These are phyloP conservation scores for Blastobotrys apis DNA, from an alignment of 1,139 yeast species.

Conservation along the genomic window DNA sequence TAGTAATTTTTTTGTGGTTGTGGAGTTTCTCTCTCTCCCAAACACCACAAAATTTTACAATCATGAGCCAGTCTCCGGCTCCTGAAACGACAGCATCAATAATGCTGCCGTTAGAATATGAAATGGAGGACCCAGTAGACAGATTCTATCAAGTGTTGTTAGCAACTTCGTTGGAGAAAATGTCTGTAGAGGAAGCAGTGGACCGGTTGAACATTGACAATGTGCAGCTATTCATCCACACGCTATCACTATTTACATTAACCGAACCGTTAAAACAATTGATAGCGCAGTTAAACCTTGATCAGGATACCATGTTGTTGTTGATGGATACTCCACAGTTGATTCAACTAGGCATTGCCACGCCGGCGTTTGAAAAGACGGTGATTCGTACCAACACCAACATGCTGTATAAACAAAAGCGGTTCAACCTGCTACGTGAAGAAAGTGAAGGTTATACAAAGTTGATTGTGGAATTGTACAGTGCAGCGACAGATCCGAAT, in stretches of 20 bases:
- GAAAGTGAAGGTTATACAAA: slow-evolving; percentile 79
- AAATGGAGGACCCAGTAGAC: not conserved
- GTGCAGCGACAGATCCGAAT: slow-evolving; percentile 43
- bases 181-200: slow-evolving; percentile 13
- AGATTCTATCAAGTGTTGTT: slow-evolving; percentile 24
- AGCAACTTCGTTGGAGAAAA: slow-evolving; percentile 14
- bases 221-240: slow-evolving; percentile 23
- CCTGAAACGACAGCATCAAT: too few species aligned
- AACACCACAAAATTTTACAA: too few species aligned
- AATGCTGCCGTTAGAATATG: too few species aligned
- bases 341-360: slow-evolving; percentile 24
- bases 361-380: slow-evolving; percentile 38
- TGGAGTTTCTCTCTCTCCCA: too few species aligned
- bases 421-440: slow-evolving; percentile 72
- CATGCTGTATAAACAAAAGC: slow-evolving; percentile 58
- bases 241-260: slow-evolving; percentile 21
- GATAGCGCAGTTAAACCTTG: slow-evolving; percentile 22
- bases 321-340: slow-evolving; percentile 27
- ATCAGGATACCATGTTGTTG: slow-evolving; percentile 22
- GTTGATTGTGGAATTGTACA: slow-evolving; percentile 49
- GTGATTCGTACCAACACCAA: slow-evolving; percentile 45
- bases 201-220: not conserved
- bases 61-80: too few species aligned
- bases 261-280: slow-evolving; percentile 19
- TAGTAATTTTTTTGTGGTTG: slow-evolving; percentile 6